Base-by-base conservation (phyloP, 2,329 filamentous ascomycete genomes). In the Ceratocystis variospora region DNA sequence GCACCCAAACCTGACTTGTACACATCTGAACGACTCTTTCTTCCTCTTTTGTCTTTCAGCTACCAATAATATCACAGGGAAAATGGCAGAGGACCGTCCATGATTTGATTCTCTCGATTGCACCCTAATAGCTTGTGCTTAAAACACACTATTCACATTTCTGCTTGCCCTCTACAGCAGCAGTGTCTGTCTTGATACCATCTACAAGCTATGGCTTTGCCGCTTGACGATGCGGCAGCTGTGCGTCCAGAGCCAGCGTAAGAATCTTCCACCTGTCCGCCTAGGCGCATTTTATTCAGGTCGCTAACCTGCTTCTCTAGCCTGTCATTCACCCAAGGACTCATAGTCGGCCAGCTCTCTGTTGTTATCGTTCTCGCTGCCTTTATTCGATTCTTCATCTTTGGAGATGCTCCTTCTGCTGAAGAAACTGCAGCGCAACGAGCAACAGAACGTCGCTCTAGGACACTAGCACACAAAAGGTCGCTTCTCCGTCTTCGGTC, bases 371-470 rank as follows among this genome's bases (percentile, higher is more conserved):
- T 99, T 48, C 85, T 99, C 69, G 92, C 91, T 70, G 90, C 88
- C 71, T 97, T 99, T 77, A 97, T 99, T 76, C 96, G 96, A 75
- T 99, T 96, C 83, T 99, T 99, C 83, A 97, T 99, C 73, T 97
- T 99, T 74, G 94, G 94, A 71, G 94, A 97, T 73, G 86, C 90
- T 4, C 90, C 91, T 0, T 90, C 89, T 1, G 82, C 90, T 68
- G 91, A 96, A 69, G 85, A 87, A 65, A 89, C 88, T 22, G 89
- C 90, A 12, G 81, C 89, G 6, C 79, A 88, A 55, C 85, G 88
- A 70, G 89, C 88, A 67, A 87, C 87, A 10, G 86, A 90, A 70
- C 84, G 89, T 31, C 84, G 87, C 67, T 85, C 87, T 64, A 81
- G 87, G 69, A 89, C 88, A 1, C 79, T 91, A 66, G 85, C 87